Base-by-base conservation (phyloP, 768 basidiomycete genomes). In the Agrocybe pediades region DNA sequence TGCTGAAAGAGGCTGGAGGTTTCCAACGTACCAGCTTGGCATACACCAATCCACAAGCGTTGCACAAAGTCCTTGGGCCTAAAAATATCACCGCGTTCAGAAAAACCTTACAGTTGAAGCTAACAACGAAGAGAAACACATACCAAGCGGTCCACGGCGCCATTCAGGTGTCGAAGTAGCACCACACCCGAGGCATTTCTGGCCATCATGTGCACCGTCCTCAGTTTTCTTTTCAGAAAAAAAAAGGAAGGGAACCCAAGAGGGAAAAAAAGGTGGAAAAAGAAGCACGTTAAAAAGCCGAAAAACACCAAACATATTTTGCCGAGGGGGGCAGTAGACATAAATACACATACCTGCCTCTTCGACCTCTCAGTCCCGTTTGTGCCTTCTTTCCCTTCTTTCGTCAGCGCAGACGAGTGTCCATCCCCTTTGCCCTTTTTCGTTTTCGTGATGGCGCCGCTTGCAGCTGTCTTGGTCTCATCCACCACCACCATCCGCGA, bases 101-200 rank as follows among this genome's bases (percentile, higher is more conserved):
- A 33, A 23, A 26, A 42, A 29, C 7, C 1, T 6, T 21, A 48
- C 19, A 43, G 20, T 9, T 20, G 19, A 13, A 30, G 17, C 20
- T 13, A 25, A 36, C 5, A 17, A 23, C 2, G 2, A 26, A 29
- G 36, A 26, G 15, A 9, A 43, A 45, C 9, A 45, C 29, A 71
- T 76, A 91, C 90, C 90, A 74, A 92, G 69, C 13, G 90, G 90
- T 1, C 90, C 90, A 57, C 91, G 75, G 50, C 90, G 77, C 90
- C 91, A 93, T 74, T 93, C 90, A 6, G 90, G 90, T 58, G 90
- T 93, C 51, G 89, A 86, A 15, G 91, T 93, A 56, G 90, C 90
- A 62, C 74, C 80, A 71, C 90, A 93, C 26, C 90, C 91, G 26
- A 90, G 75, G 70, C 90, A 93, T 21, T 80, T 87, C 67, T 92